Percentiles rank a stretch among this genome's conserved stretches.
These are phyloP conservation scores for Eremothecium coryli DNA, from an alignment of 1,139 yeast genomes.

Conservation along the genomic window DNA sequence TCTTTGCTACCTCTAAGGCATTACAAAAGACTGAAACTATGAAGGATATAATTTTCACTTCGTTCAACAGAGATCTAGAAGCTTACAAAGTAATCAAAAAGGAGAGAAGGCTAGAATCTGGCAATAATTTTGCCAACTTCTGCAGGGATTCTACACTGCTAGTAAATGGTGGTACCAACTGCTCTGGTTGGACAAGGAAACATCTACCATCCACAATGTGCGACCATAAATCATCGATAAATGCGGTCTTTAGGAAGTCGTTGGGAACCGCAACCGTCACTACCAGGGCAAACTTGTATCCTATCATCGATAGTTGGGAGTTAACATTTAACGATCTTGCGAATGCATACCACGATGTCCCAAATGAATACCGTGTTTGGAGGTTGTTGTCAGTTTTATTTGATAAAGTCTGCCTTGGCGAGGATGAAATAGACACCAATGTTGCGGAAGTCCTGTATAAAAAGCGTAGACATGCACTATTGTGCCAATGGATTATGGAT, in stretches of 20 bases:
- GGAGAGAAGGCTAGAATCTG: slow-evolving; percentile 22
- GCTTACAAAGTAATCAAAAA: slow-evolving; percentile 23
- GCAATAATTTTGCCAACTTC: slow-evolving; percentile 24
- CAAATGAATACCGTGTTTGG: slow-evolving; percentile 34
- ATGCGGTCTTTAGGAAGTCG: slow-evolving; percentile 15
- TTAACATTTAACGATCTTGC: slow-evolving; percentile 20
- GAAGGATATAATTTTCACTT: slow-evolving; percentile 44
- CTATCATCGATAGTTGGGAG: slow-evolving; percentile 25
- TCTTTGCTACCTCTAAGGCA: slow-evolving; percentile 31
- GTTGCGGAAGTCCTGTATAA: slow-evolving; percentile 32
- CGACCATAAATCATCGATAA: slow-evolving; percentile 8
- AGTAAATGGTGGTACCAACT: slow-evolving; percentile 11
- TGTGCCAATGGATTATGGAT: slow-evolving; percentile 52
- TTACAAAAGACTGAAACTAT: slow-evolving; percentile 17
- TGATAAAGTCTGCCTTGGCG: slow-evolving; percentile 33
- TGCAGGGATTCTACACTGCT: slow-evolving; percentile 18
- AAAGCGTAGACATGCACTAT: slow-evolving; percentile 36
- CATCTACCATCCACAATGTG: slow-evolving; percentile 6
- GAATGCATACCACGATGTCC: slow-evolving; percentile 10
- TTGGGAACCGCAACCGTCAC: slow-evolving; percentile 13
- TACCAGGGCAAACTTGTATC: slow-evolving; percentile 28
- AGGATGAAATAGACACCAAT: slow-evolving; percentile 26
- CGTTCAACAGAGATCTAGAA: slow-evolving; percentile 32
- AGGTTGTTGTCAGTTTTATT: slow-evolving; percentile 49
- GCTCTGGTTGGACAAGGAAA: slow-evolving; percentile 7